Evolutionary conservation across 2,329 filamentous ascomycete genomes (phyloP).

Genomic region (Byssochlamys sp.): DNA sequence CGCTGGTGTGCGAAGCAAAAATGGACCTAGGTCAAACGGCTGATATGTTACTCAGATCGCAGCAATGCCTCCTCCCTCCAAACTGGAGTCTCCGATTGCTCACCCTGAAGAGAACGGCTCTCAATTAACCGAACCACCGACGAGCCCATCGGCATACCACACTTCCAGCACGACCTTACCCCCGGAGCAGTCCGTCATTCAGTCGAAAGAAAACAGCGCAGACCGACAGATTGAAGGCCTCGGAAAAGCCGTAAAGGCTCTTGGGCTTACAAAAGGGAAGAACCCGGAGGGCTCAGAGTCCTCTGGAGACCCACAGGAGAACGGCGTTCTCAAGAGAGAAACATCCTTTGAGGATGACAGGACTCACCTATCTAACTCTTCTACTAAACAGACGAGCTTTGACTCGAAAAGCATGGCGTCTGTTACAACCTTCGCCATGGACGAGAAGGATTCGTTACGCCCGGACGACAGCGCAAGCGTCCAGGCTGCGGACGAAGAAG

Average conservation of each 20-base stretch:
- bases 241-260: constrained; percentile 23
- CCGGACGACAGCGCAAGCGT: constrained; percentile 94
- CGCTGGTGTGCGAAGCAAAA: constrained; percentile 13
- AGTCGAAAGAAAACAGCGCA: constrained; percentile 9
- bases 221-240: constrained; percentile 22
- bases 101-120: constrained; percentile 18
- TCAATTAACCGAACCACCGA: constrained; percentile 13
- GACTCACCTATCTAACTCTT: constrained; percentile 47
- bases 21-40: constrained; percentile 1
- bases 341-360: constrained; percentile 37
- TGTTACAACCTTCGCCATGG: constrained; percentile 86
- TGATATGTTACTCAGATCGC: constrained; percentile 29
- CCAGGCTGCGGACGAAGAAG: constrained; percentile 82
- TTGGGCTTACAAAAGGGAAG: constrained; percentile 21
- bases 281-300: constrained; percentile 17
- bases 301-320: constrained; percentile 18
- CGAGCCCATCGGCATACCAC: constrained; percentile 8
- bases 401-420: constrained; percentile 93
- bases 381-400: constrained; percentile 76
- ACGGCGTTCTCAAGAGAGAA: constrained; percentile 25
- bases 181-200: constrained; percentile 10
- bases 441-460: constrained; percentile 89
- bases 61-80: constrained; percentile 31
- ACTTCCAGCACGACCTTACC: constrained; percentile 11
- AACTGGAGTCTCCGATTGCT: constrained; percentile 15